Evolutionary conservation across 805 yeast species (phyloP).

Genomic region (Danielia reshetovae): DNA sequence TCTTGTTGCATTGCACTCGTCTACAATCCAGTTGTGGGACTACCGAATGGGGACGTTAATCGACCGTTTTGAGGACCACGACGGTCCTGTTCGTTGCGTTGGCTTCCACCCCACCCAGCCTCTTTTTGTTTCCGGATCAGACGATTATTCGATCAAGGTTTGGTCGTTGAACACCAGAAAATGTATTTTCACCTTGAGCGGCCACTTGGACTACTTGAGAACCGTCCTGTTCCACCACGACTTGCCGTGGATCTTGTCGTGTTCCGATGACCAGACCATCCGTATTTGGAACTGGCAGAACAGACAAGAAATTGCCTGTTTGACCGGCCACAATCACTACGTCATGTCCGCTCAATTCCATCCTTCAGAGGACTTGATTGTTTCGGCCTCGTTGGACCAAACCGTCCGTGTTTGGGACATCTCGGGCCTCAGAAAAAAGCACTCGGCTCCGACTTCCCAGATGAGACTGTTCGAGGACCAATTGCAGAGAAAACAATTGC

Average conservation of each 20-base stretch:
- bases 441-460: conserved; percentile 68
- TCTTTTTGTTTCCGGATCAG: conserved; percentile 94
- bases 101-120: conserved; percentile 99
- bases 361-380: conserved; percentile 90
- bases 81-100: conserved; percentile 94
- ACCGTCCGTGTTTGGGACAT: conserved; percentile 99
- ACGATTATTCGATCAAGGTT: conserved; percentile 89
- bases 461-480: conserved; percentile 57
- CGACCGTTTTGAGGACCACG: conserved; percentile 96
- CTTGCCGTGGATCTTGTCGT: conserved; percentile 94
- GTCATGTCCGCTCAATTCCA: conserved; percentile 98
- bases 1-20: conserved; percentile 87
- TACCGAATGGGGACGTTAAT: conserved; percentile 98
- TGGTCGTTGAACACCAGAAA: conserved; percentile 93
- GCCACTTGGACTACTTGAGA: conserved; percentile 94
- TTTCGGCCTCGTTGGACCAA: conserved; percentile 94
- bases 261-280: conserved; percentile 97
- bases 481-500: conserved; percentile 56
- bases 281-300: conserved; percentile 99
- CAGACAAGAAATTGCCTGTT: conserved; percentile 92
- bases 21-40: conserved; percentile 99
- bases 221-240: conserved; percentile 93
- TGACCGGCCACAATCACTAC: conserved; percentile 97
- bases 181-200: conserved; percentile 85
- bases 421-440: conserved; percentile 88